Percentiles rank a stretch among this genome's conserved stretches.
phyloP scores from a whole-genome alignment of 225 moss, liverwort and hornwort genomes.

The Physcomitrellopsis africana region DNA sequence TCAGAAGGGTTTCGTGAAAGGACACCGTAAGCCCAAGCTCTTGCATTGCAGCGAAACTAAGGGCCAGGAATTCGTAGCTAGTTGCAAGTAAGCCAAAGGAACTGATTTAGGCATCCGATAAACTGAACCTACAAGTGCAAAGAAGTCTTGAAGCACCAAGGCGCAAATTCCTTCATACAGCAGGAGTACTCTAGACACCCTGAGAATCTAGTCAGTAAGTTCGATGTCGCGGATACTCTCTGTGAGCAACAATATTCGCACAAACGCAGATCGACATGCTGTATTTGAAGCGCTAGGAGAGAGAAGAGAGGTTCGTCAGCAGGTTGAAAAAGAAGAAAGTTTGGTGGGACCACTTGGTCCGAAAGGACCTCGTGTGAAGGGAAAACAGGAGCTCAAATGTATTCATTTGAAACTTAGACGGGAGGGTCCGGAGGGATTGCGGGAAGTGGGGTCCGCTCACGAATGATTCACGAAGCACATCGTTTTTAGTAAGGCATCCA shows the following conservation, averaged over 20 bases:
- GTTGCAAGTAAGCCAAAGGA: background rate
- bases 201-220: constrained; percentile 19
- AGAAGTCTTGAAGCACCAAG: constrained; percentile 13
- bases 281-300: constrained; percentile 29
- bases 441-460: constrained; percentile 30
- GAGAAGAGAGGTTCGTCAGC: background rate
- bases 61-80: background rate
- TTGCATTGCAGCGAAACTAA: constrained; percentile 21
- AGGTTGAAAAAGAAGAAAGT: background rate
- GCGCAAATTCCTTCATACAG: constrained; percentile 14
- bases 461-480: constrained; percentile 28
- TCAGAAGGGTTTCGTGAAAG: constrained; percentile 1
- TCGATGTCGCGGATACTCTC: background rate
- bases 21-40: constrained; percentile 12
- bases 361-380: constrained; percentile 32
- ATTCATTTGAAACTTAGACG: constrained; percentile 3
- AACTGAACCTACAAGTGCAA: background rate
- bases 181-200: background rate
- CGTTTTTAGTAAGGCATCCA: constrained; percentile 20
- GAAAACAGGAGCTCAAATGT: background rate
- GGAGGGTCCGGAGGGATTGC: background rate
- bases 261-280: constrained; percentile 28
- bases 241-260: constrained; percentile 25
- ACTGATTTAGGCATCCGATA: no score
- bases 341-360: constrained; percentile 14